Conservation (phyloP, 2,329 filamentous ascomycete genomes). For the Monilinia fructigena region DNA sequence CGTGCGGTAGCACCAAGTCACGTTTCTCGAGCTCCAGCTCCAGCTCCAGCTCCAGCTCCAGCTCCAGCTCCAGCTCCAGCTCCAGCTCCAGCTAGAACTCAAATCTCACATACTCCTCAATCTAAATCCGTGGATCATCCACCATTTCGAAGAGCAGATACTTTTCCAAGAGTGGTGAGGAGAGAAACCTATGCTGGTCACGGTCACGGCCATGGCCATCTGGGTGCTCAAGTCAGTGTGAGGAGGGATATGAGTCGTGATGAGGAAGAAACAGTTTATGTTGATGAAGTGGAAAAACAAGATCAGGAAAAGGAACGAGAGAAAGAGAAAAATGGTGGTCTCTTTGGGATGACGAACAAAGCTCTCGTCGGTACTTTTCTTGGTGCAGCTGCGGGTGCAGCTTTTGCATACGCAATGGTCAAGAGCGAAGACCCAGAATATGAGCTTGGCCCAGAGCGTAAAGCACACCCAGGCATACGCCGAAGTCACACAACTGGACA, state of each 20-base stretch:
- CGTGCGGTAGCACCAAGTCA: conserved; percentile 18
- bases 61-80: not conserved
- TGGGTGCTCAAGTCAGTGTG: conserved; percentile 1
- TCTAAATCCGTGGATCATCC: conserved; percentile 6
- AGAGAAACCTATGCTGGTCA: conserved; percentile 1
- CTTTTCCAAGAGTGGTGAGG: conserved; percentile 20
- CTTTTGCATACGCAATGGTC: conserved; percentile 72
- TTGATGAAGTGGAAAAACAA: conserved; percentile 27
- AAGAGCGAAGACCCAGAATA: conserved; percentile 50
- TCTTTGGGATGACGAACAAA: conserved; percentile 52
- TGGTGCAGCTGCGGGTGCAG: conserved; percentile 75
- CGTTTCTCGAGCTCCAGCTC: conserved; percentile 10
- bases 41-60: not conserved
- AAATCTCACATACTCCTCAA: conserved; percentile 1
- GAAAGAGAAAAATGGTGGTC: conserved; percentile 16
- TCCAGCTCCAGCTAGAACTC: conserved; percentile 2
- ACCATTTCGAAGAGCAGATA: conserved; percentile 23
- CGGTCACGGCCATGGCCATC: not conserved
- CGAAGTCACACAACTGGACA: conserved; percentile 18
- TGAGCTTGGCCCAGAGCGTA: conserved; percentile 8
- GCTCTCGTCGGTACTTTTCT: conserved; percentile 73
- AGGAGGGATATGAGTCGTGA: conserved; percentile 15
- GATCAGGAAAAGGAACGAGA: conserved; percentile 15
- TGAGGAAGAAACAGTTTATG: conserved; percentile 18
- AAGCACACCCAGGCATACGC: conserved; percentile 4